Evolutionary conservation across 2,329 filamentous ascomycete species (phyloP).

Genomic region (Nakataea oryzae): DNA sequence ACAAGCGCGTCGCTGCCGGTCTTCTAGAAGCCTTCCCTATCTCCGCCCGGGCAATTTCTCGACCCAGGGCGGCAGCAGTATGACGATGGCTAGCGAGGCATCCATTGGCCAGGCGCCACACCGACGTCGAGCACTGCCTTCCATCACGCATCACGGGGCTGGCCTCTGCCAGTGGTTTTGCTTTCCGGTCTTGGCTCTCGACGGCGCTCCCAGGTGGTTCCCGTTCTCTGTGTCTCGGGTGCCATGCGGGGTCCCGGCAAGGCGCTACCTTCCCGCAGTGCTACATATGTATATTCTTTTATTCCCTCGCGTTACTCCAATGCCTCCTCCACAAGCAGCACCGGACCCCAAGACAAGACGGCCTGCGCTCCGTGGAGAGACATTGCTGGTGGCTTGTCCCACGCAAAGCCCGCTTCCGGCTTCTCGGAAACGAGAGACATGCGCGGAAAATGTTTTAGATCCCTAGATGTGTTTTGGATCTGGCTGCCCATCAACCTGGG

Average conservation of each 20-base stretch:
- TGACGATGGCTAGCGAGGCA: neutral
- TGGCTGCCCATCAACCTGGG: neutral
- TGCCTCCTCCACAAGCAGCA: no score
- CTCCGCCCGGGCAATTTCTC: neutral
- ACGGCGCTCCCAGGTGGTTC: neutral
- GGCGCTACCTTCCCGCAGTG: neutral
- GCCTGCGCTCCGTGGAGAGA: neutral
- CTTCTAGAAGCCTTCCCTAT: neutral
- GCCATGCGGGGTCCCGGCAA: neutral
- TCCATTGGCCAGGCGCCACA: neutral
- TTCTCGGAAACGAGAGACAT: neutral
- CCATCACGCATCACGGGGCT: no score
- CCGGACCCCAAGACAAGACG: no score
- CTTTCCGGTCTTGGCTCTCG: neutral
- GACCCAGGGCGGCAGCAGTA: neutral
- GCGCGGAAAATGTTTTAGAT: neutral
- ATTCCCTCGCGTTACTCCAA: neutral
- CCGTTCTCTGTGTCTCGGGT: neutral
- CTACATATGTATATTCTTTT: neutral
- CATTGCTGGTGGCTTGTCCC: neutral
- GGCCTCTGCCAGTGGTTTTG: neutral
- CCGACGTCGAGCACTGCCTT: neutral
- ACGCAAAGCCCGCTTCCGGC: neutral
- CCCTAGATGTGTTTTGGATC: neutral
- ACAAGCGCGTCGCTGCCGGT: neutral